phyloP scores from a whole-genome alignment of 1,284 basidiomycete genomes.

The Neotropicomus parvogracilis region DNA sequence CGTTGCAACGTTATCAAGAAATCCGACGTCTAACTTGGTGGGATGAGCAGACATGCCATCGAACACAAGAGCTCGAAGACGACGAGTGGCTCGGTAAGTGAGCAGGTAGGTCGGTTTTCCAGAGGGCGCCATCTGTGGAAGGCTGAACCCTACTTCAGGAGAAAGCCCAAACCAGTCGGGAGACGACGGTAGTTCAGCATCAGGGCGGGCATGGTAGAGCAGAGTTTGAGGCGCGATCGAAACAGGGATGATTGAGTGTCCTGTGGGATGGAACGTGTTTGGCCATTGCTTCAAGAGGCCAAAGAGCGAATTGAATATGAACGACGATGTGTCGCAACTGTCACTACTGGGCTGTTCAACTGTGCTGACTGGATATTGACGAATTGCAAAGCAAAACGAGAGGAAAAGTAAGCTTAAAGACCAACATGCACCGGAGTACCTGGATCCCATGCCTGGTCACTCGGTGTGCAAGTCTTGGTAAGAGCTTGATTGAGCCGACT shows the following conservation, averaged over 20 bases:
- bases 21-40: constrained; percentile 2
- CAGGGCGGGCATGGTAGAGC: constrained; percentile 2
- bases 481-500: no score
- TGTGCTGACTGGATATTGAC: not conserved
- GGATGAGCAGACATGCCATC: constrained; percentile 2
- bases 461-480: no score
- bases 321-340: constrained; percentile 11
- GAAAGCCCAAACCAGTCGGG: constrained; percentile 4
- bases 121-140: constrained; percentile 1
- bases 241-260: constrained; percentile 6
- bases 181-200: constrained; percentile 2
- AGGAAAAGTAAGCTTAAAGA: not conserved
- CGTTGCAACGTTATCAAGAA: not conserved
- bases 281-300: constrained; percentile 9
- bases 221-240: constrained; percentile 4
- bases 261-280: constrained; percentile 5
- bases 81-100: constrained; percentile 2
- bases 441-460: not conserved
- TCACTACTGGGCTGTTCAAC: not conserved
- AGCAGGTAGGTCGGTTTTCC: constrained; percentile 1
- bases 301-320: constrained; percentile 8
- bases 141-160: constrained; percentile 4
- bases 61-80: not conserved
- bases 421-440: not conserved
- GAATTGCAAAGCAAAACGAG: not conserved